These are phyloP conservation scores for Kokia cookei DNA, from an alignment of 441 rosid species.

Conservation along the genomic window DNA sequence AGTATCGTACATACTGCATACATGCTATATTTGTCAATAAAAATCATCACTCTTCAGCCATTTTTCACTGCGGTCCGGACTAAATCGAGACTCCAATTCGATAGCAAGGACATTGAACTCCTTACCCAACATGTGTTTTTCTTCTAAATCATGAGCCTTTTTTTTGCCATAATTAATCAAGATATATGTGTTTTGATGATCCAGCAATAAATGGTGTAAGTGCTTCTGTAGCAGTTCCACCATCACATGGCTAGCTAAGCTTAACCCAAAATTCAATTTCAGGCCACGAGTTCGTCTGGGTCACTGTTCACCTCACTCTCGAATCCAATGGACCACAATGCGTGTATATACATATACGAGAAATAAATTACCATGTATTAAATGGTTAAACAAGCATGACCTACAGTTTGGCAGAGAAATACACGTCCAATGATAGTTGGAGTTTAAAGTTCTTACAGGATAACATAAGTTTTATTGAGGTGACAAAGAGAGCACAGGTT, in stretches of 20 bases:
- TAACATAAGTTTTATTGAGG: neutral
- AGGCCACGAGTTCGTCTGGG: neutral
- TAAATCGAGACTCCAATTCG: no score
- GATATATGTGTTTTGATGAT: no score
- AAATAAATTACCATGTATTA: neutral
- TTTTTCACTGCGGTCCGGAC: no score
- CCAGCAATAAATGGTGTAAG: no score
- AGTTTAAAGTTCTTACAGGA: neutral
- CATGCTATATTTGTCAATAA: neutral
- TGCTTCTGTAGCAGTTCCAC: neutral
- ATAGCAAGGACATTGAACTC: no score
- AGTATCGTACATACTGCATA: neutral
- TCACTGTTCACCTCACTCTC: neutral
- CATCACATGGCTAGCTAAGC: neutral
- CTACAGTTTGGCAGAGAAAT: neutral
- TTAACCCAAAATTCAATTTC: neutral
- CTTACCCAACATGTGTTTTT: no score
- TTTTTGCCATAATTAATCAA: no score
- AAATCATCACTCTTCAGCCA: no score
- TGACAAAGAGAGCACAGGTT: neutral
- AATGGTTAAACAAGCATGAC: neutral
- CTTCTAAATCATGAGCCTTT: no score
- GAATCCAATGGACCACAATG: neutral
- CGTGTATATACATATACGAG: neutral
- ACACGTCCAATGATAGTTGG: conserved; percentile 2